Evolutionary conservation across 192 early-diverging fungal species (phyloP), one percentile per base, ranked within the genome.

Genomic region (Podila clonocystis): DNA sequence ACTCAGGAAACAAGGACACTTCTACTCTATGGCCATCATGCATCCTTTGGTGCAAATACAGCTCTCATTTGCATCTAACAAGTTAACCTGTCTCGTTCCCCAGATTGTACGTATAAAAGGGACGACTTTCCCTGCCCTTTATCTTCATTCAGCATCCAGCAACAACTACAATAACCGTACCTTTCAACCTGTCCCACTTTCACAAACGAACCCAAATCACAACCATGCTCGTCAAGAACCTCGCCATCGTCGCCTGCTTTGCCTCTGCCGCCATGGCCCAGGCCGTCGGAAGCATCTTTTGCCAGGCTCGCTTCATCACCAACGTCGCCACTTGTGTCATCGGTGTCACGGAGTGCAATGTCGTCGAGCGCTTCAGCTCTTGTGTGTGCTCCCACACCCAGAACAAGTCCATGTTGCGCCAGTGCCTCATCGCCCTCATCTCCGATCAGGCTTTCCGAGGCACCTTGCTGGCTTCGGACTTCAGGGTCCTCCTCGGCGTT

Each of bases 311-410:
- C 19, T 63, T 55, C 69, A 63, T 70, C 33, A 70, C 69, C 28
- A 70, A 70, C 31, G 69, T 70, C 19, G 69, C 69, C 17, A 70
- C 59, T 2, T 70, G 69, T 50, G 31, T 70, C 61, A 63, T 63
- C n/a, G 69, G 69, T 5, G 69, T 70, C 45, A 70, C 49, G 5
- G 69, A 70, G 24, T 68, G 66, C 55, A 57, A 68, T 5, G 19
- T 17, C 3, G 57, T 68, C 24, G 66, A 68, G 55, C 9, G 20
- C 50, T 68, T 68, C 30, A 68, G 33, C 12, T 9, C 66, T 9
- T 68, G 66, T 31, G 66, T 68, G 36, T 68, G 66, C 66, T 1
- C 31, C 30, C 26, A 68, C 33, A 33, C 66, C 22, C 30, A 50
- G 15, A 34, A 66, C 29, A 66, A 66, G 64, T 2, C 52, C 11